These are phyloP conservation scores for Chlamydomonas sp. DNA, from an alignment of 139 green algal genomes.

Conservation along the genomic window DNA sequence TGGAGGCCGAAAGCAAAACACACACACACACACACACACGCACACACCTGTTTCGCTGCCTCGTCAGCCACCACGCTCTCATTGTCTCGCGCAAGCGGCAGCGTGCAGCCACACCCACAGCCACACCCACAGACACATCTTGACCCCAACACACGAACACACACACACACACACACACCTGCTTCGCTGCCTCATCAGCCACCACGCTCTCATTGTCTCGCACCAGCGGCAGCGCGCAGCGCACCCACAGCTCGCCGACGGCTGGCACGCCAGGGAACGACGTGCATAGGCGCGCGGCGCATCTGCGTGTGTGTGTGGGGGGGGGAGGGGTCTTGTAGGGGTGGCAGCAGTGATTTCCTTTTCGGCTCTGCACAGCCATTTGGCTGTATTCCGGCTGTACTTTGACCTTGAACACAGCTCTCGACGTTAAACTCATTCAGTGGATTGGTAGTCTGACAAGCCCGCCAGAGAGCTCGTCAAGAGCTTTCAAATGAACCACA, in stretches of 20 bases:
- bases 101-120: constrained; percentile 49
- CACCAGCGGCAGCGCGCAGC: constrained; percentile 51
- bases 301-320: constrained; percentile 37
- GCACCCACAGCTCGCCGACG: constrained; percentile 51
- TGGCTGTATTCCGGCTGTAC: too few relatives aligned
- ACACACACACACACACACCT: too few relatives aligned
- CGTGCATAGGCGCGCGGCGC: constrained; percentile 36
- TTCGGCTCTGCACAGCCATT: too few relatives aligned
- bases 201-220: constrained; percentile 41
- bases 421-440: too few relatives aligned
- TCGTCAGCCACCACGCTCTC: constrained; percentile 26
- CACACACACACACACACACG: too few relatives aligned
- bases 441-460: too few relatives aligned
- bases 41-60: constrained; percentile 11
- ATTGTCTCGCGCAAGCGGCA: constrained; percentile 57
- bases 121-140: too few relatives aligned
- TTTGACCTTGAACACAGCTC: too few relatives aligned
- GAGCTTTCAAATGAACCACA: too few relatives aligned
- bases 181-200: constrained; percentile 5
- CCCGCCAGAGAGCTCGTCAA: too few relatives aligned
- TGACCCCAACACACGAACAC: too few relatives aligned
- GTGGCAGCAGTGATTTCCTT: not conserved
- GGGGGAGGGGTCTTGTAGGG: constrained; percentile 47
- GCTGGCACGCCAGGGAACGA: constrained; percentile 35
- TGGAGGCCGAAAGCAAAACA: too few relatives aligned